Evolutionary conservation across 345 rosid genomes (phyloP).

Genomic region (Eutrema yunnanense): DNA sequence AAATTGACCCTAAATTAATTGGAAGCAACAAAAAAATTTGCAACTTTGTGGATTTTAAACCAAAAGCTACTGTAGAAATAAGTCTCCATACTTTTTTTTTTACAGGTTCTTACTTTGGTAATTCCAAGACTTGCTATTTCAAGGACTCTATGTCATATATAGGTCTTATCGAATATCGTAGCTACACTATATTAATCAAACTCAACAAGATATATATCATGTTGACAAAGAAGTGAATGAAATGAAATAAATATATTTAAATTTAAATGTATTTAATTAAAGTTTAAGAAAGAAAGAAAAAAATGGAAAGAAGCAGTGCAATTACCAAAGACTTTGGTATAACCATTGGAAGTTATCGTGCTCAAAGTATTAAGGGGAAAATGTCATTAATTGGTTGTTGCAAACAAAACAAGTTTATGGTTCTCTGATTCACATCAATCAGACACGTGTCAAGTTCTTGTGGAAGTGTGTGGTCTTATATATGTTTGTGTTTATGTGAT

Average conservation of each 20-base stretch:
- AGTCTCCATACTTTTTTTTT: not conserved
- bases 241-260: not conserved
- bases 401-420: not conserved
- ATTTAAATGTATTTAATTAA: not conserved
- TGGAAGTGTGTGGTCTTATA: constrained; percentile 8
- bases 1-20: not conserved
- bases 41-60: not conserved
- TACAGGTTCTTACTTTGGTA: constrained; percentile 20
- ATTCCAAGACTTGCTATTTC: constrained; percentile 27
- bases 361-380: not conserved
- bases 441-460: constrained; percentile 19
- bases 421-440: constrained; percentile 6
- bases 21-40: not conserved
- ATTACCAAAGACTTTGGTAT: constrained; percentile 21
- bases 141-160: constrained; percentile 28
- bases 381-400: constrained; percentile 8
- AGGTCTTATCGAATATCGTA: constrained; percentile 33
- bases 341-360: constrained; percentile 22
- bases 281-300: constrained; percentile 4
- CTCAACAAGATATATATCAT: not conserved
- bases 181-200: constrained; percentile 23
- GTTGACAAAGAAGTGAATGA: not conserved
- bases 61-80: not conserved
- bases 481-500: not conserved
- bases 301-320: constrained; percentile 8